Percentiles rank a stretch among this genome's conserved stretches.
These are phyloP conservation scores for Xylariaceae sp. DNA, from an alignment of 2,329 filamentous ascomycete species.

Conservation along the genomic window DNA sequence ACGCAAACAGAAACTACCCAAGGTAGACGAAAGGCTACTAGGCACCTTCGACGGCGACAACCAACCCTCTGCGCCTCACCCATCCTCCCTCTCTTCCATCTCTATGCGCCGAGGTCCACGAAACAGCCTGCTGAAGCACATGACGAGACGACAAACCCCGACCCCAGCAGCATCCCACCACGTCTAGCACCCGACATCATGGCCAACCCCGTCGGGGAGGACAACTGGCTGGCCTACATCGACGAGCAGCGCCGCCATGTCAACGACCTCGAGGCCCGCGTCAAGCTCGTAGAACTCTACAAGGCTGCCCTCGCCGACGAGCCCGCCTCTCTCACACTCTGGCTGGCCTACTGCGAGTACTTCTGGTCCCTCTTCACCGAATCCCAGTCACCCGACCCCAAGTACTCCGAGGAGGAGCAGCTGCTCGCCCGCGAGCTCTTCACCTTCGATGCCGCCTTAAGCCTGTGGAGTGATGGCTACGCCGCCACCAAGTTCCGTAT, in stretches of 20 bases:
- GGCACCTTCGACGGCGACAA: too few relatives aligned
- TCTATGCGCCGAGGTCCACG: too few relatives aligned
- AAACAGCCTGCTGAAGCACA: constrained; percentile 4
- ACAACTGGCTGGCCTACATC: constrained; percentile 74
- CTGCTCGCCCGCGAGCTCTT: constrained; percentile 69
- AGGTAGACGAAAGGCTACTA: too few relatives aligned
- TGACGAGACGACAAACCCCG: constrained; percentile 10
- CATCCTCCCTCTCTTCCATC: too few relatives aligned
- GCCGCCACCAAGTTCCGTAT: constrained; percentile 71
- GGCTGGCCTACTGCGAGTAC: constrained; percentile 77
- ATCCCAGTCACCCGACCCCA: constrained; percentile 54
- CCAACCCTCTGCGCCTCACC: too few relatives aligned
- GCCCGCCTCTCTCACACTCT: constrained; percentile 69
- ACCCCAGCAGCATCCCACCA: constrained; percentile 1
- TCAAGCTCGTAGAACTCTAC: constrained; percentile 69
- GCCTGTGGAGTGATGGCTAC: constrained; percentile 70
- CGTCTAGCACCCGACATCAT: constrained; percentile 31
- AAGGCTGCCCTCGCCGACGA: constrained; percentile 68
- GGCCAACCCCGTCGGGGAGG: constrained; percentile 67
- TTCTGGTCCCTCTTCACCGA: constrained; percentile 69
- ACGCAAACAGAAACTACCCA: too few relatives aligned
- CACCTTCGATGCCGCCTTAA: constrained; percentile 62
- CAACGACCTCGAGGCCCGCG: constrained; percentile 62
- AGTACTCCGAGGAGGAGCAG: constrained; percentile 66
- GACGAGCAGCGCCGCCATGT: constrained; percentile 66